Evolutionary conservation across 2,329 filamentous ascomycete genomes (phyloP), one percentile per base, ranked within the genome.

Genomic region (Scortechinia acanthostroma): DNA sequence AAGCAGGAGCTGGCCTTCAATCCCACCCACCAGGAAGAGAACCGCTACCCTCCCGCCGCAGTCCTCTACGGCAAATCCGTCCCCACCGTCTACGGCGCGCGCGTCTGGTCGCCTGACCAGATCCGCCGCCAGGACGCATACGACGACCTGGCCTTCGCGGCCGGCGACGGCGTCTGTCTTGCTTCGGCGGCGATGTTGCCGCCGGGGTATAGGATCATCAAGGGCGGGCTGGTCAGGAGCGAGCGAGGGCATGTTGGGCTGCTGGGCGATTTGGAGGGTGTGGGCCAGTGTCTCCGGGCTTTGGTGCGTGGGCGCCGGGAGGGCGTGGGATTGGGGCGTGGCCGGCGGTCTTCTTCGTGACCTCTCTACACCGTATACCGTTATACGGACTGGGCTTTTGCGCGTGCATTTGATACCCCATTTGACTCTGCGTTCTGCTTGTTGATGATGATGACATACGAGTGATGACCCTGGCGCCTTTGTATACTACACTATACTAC

Each of bases 241-340:
- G 88, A 95, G 51, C 73, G 89, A 2, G 91, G 91, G 0, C 91
- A 97, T 65, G 84, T 96, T 25, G 90, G 87, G 1, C 71, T 97
- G 56, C 63, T 96, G 22, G 91, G 91, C 1, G 91, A 96, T 66
- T 59, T 95, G 50, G 81, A 87, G 50, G 88, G 84, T 0, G 83
- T 95, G 1, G 90, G 89, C 0, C 75, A 71, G 54, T 90, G 86
- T 50, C 61, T 96, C 23, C 69, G 72, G 53, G 87, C 86, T 10
- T 62, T 95, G 14, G 57, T 82, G 0, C 71, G 74, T 46, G 90
- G 83, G 1, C 71, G 87, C 45, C 69, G 65, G 48, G 86, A 82
- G 59, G 85, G 89, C 0, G 86, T 95, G 52, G 89, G 90, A 2
- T 51, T 83, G 48, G 77, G 83, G n/a, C n/a, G n/a, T n/a, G n/a